These are phyloP conservation scores for Nitzschia sp. DNA, from an alignment of 108 stramenopile species.

Conservation along the genomic window DNA sequence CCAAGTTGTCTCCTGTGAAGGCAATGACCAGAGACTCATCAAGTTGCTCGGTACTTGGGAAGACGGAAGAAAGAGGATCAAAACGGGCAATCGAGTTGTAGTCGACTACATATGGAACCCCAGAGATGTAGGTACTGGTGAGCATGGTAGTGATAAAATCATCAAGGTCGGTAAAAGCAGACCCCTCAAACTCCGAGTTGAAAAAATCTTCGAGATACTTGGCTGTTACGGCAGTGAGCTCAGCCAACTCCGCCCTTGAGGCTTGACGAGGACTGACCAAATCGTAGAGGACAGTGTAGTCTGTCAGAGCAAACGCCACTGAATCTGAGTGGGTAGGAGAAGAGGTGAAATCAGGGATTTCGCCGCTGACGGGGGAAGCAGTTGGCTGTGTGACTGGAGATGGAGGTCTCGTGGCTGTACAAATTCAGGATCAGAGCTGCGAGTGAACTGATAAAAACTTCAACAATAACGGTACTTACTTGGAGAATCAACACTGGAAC, in stretches of 20 bases:
- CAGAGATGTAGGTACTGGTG: conserved; percentile 1
- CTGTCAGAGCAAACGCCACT: conserved; percentile 13
- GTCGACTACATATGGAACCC: conserved; percentile 13
- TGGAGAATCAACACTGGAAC: conserved; percentile 6
- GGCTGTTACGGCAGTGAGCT: conserved; percentile 26
- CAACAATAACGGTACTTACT: conserved; percentile 3
- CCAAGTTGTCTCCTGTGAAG: conserved; percentile 27
- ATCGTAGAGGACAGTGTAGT: conserved; percentile 22
- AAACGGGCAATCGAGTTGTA: conserved; percentile 31
- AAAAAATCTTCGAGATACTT: conserved; percentile 31
- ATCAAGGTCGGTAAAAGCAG: conserved; percentile 23
- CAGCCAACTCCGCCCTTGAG: conserved; percentile 18
- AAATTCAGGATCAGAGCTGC: not conserved
- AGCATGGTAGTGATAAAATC: conserved; percentile 23
- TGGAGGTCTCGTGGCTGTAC: conserved; percentile 1
- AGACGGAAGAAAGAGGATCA: conserved; percentile 8
- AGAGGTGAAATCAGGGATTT: conserved; percentile 3
- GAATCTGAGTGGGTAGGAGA: conserved; percentile 22
- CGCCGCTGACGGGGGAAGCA: not conserved
- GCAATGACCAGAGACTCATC: conserved; percentile 22
- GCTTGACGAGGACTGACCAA: conserved; percentile 12
- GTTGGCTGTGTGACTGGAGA: conserved; percentile 12
- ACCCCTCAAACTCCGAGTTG: conserved; percentile 19
- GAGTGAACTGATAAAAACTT: not conserved
- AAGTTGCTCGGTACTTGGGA: conserved; percentile 23